Evolutionary conservation across 1,139 yeast species (phyloP), one percentile per base, ranked within the genome.

Genomic region (Chernovozyma sophiae-reginae): DNA sequence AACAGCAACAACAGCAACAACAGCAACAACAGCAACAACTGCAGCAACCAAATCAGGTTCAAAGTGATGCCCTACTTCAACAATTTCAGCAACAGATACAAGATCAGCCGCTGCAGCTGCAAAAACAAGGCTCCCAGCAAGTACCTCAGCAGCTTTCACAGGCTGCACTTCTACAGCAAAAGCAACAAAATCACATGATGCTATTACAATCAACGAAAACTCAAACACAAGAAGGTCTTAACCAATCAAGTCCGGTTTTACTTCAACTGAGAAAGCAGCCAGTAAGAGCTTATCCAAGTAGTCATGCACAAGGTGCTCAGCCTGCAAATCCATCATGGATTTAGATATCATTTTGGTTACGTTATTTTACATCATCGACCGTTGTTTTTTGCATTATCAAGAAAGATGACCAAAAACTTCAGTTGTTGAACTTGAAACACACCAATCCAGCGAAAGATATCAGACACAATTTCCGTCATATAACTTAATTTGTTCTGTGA

Each of bases 1-100:
- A 37, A 34, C 38, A 50, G 39, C 44, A 48, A 34, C 53, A 52
- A 6, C 65, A 60, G 37, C 65, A 59, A 35, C 60, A 46, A 35
- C 34, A 34, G 15, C 41, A 49, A 20, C 45, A 48, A 28, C 17
- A 14, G 36, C 36, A 39, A 31, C 43, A 44, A 33, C 42, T 36
- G 28, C 45, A 42, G 31, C 47, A 39, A 37, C 13, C 5, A 15
- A 27, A 30, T n/a, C 35, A 28, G 14, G 27, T 12, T 28, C 22
- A 26, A 8, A 18, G 32, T 25, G n/a, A n/a, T n/a, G n/a, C n/a
- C n/a, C n/a, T n/a, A n/a, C 47, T 32, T 34, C 45, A 33, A 37
- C 58, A 38, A 46, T 41, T 39, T 31, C 41, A 32, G 14, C 38
- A 31, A 24, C 42, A 38, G 39, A 48, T 34, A 32, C 43, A 39